Conservation (phyloP, 306 rosid genomes). For the Fragaria ananassa region DNA sequence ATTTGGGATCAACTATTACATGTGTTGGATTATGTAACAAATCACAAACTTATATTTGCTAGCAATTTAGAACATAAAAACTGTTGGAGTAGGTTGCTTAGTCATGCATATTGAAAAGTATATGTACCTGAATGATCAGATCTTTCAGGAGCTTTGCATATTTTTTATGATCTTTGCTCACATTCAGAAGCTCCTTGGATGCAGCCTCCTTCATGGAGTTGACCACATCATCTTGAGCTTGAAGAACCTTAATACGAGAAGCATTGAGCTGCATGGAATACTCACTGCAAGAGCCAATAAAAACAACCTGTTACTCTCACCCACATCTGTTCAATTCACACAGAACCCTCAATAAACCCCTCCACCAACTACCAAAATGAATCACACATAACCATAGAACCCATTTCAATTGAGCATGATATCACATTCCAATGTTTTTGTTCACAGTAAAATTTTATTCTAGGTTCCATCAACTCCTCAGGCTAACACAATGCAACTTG, state of each 20-base stretch:
- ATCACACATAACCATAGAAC: not conserved
- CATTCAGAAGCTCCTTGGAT: constrained; percentile 67
- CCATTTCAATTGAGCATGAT: not conserved
- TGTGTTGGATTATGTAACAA: not conserved
- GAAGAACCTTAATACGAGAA: constrained; percentile 89
- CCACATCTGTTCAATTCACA: not conserved
- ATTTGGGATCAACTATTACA: not conserved
- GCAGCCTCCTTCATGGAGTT: constrained; percentile 83
- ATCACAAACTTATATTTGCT: not conserved
- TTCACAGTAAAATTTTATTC: not conserved
- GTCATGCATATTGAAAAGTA: not conserved
- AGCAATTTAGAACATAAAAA: not conserved
- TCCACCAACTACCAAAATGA: not conserved
- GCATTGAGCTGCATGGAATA: constrained; percentile 95
- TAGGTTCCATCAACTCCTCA: not conserved
- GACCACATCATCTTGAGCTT: constrained; percentile 89
- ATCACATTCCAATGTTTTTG: not conserved
- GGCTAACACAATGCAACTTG: not conserved
- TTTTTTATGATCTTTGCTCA: constrained; percentile 55
- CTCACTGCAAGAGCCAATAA: constrained; percentile 57
- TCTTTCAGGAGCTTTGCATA: constrained; percentile 66
- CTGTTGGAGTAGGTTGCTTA: not conserved
- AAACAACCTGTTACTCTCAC: constrained; percentile 7
- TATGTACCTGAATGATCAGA: constrained; percentile 80
- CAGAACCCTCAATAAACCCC: not conserved